These are phyloP conservation scores for Cladophialophora exuberans DNA, from an alignment of 2,329 filamentous ascomycete species.

Conservation along the genomic window DNA sequence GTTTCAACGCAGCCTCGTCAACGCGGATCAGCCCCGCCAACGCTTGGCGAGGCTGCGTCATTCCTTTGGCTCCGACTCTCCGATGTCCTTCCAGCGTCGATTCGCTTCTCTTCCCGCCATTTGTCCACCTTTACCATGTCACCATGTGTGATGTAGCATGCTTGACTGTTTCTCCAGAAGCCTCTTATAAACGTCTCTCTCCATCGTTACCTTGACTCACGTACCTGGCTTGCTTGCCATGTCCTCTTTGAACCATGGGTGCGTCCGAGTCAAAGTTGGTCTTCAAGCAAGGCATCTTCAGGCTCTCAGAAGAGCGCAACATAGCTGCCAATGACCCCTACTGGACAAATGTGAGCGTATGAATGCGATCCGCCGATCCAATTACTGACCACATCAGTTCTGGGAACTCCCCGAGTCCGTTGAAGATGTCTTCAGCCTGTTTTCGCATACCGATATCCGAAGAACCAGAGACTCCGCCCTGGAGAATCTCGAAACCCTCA, in stretches of 20 bases:
- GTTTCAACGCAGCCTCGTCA: too few relatives aligned
- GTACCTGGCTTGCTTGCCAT: slow-evolving; percentile 16
- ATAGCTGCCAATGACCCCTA: slow-evolving; percentile 88
- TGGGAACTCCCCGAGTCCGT: slow-evolving; percentile 96
- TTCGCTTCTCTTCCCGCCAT: too few relatives aligned
- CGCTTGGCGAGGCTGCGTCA: slow-evolving; percentile 2
- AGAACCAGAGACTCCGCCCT: slow-evolving; percentile 82
- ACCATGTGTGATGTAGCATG: not conserved
- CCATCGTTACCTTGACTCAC: too few relatives aligned
- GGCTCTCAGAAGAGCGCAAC: slow-evolving; percentile 85
- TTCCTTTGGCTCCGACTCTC: slow-evolving; percentile 2
- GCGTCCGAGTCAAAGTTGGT: slow-evolving; percentile 98
- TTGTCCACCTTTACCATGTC: not conserved
- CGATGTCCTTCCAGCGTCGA: not conserved
- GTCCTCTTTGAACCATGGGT: slow-evolving; percentile 67
- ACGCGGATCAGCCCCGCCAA: too few relatives aligned
- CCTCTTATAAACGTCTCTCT: too few relatives aligned
- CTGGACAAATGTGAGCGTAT: slow-evolving; percentile 78
- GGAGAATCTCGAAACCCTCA: slow-evolving; percentile 86
- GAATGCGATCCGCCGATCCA: not conserved
- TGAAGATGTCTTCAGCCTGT: slow-evolving; percentile 96
- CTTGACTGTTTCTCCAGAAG: not conserved
- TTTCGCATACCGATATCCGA: slow-evolving; percentile 85
- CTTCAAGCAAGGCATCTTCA: slow-evolving; percentile 98
- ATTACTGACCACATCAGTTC: slow-evolving; percentile 63